phyloP scores from a whole-genome alignment of 768 basidiomycete genomes.

The Calocybe gangraenosa region DNA sequence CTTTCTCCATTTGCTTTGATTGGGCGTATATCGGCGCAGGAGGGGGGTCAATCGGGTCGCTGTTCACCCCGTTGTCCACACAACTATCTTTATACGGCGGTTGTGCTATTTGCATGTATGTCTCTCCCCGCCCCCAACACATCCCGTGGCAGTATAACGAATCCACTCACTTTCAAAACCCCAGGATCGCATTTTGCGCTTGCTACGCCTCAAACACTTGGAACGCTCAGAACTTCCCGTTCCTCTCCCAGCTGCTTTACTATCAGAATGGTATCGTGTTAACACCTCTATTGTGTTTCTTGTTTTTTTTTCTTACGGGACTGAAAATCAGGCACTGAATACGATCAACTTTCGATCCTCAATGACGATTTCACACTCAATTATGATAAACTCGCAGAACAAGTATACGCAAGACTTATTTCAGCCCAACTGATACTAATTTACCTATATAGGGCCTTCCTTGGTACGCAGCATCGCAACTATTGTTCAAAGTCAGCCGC shows the following conservation, averaged over 20 bases:
- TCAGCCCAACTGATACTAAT: background rate
- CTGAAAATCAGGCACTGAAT: slow-evolving; percentile 38
- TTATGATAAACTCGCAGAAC: slow-evolving; percentile 36
- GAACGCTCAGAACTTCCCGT: slow-evolving; percentile 2
- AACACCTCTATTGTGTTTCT: background rate
- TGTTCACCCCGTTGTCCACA: slow-evolving; percentile 43
- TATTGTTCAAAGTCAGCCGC: slow-evolving; percentile 32
- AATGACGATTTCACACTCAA: slow-evolving; percentile 45
- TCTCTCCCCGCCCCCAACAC: background rate
- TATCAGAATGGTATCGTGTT: slow-evolving; percentile 22
- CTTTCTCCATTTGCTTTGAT: slow-evolving; percentile 49
- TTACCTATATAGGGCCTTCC: slow-evolving; percentile 32
- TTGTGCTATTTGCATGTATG: slow-evolving; percentile 38
- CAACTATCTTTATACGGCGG: slow-evolving; percentile 43
- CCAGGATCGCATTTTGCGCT: too few species aligned
- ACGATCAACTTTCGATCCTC: slow-evolving; percentile 48
- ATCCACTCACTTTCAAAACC: too few species aligned
- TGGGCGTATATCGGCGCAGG: slow-evolving; percentile 44
- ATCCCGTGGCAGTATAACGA: too few species aligned
- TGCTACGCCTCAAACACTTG: slow-evolving; percentile 1
- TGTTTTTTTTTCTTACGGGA: too few species aligned
- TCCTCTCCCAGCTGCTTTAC: slow-evolving; percentile 12
- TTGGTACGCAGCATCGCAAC: slow-evolving; percentile 40
- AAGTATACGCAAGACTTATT: slow-evolving; percentile 14
- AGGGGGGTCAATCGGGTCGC: slow-evolving; percentile 28